Percentiles rank a stretch among this genome's conserved stretches.
Conservation (phyloP, 805 yeast species). For the Kluyveromyces dobzhanskii region DNA sequence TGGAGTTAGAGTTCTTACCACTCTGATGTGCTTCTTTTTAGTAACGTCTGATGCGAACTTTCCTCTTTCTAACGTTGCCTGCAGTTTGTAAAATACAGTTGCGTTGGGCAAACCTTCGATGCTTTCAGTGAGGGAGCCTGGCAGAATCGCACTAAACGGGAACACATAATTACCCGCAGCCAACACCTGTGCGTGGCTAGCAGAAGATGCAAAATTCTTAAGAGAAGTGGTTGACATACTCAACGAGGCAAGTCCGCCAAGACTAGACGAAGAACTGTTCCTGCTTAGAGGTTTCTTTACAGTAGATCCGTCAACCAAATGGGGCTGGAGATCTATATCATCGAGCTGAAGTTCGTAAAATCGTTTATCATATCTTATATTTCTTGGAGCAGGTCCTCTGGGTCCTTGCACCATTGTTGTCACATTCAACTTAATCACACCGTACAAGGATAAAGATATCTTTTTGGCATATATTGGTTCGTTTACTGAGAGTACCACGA, state of each 20-base stretch:
- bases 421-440: conserved; percentile 61
- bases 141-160: conserved; percentile 78
- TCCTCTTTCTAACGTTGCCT: conserved; percentile 77
- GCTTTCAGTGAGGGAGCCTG: conserved; percentile 80
- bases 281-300: conserved; percentile 11
- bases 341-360: conserved; percentile 79
- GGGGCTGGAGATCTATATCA: conserved; percentile 44
- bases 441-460: conserved; percentile 55
- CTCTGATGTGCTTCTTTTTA: conserved; percentile 65
- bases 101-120: conserved; percentile 86
- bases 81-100: conserved; percentile 59
- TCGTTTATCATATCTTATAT: conserved; percentile 44
- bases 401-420: conserved; percentile 42
- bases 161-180: conserved; percentile 79
- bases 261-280: conserved; percentile 14
- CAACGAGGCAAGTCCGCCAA: conserved; percentile 12
- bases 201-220: conserved; percentile 24
- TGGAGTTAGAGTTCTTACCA: conserved; percentile 78
- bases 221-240: conserved; percentile 30
- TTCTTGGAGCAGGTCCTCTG: conserved; percentile 41
- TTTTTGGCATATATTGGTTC: conserved; percentile 69
- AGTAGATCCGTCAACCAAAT: conserved; percentile 22
- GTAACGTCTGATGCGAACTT: conserved; percentile 58
- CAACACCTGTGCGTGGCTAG: conserved; percentile 33
- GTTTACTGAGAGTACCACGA: conserved; percentile 61